Base-by-base conservation (phyloP, 768 basidiomycete species). In the Stropharia rugosoannulata region DNA sequence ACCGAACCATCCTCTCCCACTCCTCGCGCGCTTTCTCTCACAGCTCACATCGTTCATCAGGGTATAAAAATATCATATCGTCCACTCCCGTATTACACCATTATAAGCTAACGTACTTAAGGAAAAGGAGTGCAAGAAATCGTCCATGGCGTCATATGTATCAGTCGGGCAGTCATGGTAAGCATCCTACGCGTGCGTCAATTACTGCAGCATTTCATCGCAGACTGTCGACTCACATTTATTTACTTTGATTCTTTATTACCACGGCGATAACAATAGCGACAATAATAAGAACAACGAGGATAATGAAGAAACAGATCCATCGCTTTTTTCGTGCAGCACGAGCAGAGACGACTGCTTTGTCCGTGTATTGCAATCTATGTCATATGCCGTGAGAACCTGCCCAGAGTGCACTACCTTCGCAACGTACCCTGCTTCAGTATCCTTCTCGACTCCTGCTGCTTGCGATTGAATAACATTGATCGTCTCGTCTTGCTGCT, bases 271-370 rank as follows among this genome's bases (percentile, higher is more conserved):
- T 74, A 29, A 91, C 75, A 49, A 89, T 77, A 43, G 81, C 86
- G 43, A 84, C 76, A 46, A 91, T 81, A 59, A 86, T 81, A 56
- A 88, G 75, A 51, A 94, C 65, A 55, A 92, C 66, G 54, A 95
- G 65, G 54, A 72, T 66, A 57, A 93, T 84, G 73, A 84, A 68
- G 80, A 96, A 96, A 75, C 95, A 98, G 69, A 96, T 95, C 94
- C 95, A 97, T 65, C 95, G 86, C 82, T 96, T 98, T 73, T 88
- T 93, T 57, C 96, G 86, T 18, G 96, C 96, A 32, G 88, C 82
- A 29, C 90, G 82, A 18, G 96, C 96, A 37, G 89, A 93, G 37
- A 73, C 77, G 50, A 98, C 90, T 6, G 95, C 96, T 65, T 90
- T 90, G 45, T 89, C 84, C 1, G 93, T 92, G 68, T 97, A 90